A percentile compares a stretch with the other conserved stretches of the same genome.
These are phyloP conservation scores for Daldinia childiae DNA, from an alignment of 495 filamentous ascomycete species.

Conservation along the genomic window DNA sequence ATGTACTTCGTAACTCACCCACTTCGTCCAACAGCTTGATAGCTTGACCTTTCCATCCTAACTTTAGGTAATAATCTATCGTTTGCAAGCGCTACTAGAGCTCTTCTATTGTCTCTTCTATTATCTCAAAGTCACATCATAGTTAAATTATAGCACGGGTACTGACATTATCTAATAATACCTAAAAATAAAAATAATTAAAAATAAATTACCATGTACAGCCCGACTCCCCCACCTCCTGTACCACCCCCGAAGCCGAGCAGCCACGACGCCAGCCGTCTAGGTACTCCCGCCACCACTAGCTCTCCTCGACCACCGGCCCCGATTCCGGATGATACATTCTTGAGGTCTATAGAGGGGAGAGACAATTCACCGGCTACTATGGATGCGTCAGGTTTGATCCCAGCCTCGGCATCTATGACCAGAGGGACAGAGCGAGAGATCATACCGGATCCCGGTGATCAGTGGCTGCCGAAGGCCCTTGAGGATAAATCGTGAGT, in stretches of 20 bases:
- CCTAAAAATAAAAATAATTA: too few relatives aligned
- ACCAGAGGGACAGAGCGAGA: slow-evolving; percentile 12
- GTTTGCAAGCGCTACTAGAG: neutral
- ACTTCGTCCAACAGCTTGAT: slow-evolving; percentile 20
- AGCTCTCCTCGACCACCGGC: slow-evolving; percentile 56
- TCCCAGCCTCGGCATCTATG: slow-evolving; percentile 30
- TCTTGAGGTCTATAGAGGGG: slow-evolving; percentile 9
- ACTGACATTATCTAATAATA: neutral
- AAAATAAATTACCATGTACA: slow-evolving; percentile 41
- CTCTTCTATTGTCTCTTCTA: too few relatives aligned
- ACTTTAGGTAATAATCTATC: neutral
- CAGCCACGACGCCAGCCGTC: slow-evolving; percentile 73
- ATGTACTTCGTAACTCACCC: neutral
- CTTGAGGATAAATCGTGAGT: slow-evolving; percentile 80
- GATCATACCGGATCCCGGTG: slow-evolving; percentile 60
- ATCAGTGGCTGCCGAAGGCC: slow-evolving; percentile 73
- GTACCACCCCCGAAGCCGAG: slow-evolving; percentile 77
- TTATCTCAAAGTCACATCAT: neutral
- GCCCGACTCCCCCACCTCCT: slow-evolving; percentile 61
- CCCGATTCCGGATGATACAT: slow-evolving; percentile 47
- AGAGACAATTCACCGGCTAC: slow-evolving; percentile 11
- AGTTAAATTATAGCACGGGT: neutral
- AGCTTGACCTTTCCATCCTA: slow-evolving; percentile 8
- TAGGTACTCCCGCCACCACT: slow-evolving; percentile 64
- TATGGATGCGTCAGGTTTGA: slow-evolving; percentile 38